phyloP scores from a whole-genome alignment of 2,329 filamentous ascomycete species.

The Neospermospora avenae region DNA sequence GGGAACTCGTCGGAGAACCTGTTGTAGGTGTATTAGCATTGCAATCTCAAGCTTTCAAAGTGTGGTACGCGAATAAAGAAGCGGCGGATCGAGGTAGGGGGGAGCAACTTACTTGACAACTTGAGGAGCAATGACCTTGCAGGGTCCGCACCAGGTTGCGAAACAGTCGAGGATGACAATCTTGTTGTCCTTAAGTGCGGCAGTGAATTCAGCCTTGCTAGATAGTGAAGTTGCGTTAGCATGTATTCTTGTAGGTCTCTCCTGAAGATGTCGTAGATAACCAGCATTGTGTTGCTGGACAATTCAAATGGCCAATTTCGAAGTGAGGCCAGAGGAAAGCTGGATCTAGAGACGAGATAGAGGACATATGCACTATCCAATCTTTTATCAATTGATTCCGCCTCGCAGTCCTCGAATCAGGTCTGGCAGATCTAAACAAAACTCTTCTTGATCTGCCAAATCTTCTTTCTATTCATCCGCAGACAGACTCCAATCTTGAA shows the following conservation, averaged over 20 bases:
- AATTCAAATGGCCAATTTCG: neutral
- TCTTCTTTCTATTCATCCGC: neutral
- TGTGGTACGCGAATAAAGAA: neutral
- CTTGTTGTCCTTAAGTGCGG: slow-evolving; percentile 50
- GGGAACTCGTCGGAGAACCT: slow-evolving; percentile 60
- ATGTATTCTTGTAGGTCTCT: neutral
- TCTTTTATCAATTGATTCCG: neutral
- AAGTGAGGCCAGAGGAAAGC: neutral
- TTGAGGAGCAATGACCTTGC: slow-evolving; percentile 82
- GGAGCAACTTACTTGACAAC: slow-evolving; percentile 56
- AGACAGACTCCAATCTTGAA: neutral
- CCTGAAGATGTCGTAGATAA: neutral
- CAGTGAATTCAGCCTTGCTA: slow-evolving; percentile 58
- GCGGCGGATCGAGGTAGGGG: slow-evolving; percentile 11
- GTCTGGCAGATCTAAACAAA: neutral
- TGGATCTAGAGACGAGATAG: neutral
- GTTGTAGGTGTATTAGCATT: slow-evolving; percentile 5
- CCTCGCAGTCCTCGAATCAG: neutral
- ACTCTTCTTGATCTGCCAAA: neutral
- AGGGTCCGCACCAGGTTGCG: slow-evolving; percentile 91
- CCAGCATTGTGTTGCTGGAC: neutral
- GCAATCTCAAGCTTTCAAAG: neutral
- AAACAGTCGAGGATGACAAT: slow-evolving; percentile 82
- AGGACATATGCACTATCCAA: neutral
- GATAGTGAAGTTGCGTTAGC: slow-evolving; percentile 23